Conservation (phyloP, 2,329 filamentous ascomycete species). For the Fusarium veterinarium region DNA sequence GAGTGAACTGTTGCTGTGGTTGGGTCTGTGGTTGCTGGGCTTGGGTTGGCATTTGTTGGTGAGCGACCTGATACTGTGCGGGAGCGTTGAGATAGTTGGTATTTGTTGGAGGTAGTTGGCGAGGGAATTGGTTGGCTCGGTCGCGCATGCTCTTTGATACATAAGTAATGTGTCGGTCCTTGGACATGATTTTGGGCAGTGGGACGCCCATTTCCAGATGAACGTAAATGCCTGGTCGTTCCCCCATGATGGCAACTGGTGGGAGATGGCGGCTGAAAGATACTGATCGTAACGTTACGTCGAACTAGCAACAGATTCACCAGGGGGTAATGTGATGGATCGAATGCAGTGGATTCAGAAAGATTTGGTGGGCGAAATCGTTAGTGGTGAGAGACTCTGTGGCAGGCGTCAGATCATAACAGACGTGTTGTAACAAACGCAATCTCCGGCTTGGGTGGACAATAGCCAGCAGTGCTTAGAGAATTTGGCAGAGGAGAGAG, state of each 20-base stretch:
- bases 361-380: background rate
- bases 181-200: constrained; percentile 58
- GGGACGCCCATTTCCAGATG: constrained; percentile 65
- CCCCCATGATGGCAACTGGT: constrained; percentile 36
- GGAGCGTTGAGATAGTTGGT: constrained; percentile 56
- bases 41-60: constrained; percentile 16
- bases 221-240: constrained; percentile 56
- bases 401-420: background rate
- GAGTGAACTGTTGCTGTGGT: constrained; percentile 25
- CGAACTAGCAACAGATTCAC: background rate
- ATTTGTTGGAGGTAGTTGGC: constrained; percentile 58
- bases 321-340: background rate
- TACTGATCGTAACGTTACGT: background rate
- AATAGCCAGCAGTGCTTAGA: background rate
- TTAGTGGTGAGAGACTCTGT: background rate
- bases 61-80: constrained; percentile 21
- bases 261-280: background rate
- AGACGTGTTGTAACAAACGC: background rate
- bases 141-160: constrained; percentile 59
- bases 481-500: background rate
- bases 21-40: constrained; percentile 6
- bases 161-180: constrained; percentile 59
- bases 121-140: constrained; percentile 56
- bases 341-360: background rate
- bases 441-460: background rate